Base-by-base conservation (phyloP, 1,284 basidiomycete species). In the Agaricales sp. region DNA sequence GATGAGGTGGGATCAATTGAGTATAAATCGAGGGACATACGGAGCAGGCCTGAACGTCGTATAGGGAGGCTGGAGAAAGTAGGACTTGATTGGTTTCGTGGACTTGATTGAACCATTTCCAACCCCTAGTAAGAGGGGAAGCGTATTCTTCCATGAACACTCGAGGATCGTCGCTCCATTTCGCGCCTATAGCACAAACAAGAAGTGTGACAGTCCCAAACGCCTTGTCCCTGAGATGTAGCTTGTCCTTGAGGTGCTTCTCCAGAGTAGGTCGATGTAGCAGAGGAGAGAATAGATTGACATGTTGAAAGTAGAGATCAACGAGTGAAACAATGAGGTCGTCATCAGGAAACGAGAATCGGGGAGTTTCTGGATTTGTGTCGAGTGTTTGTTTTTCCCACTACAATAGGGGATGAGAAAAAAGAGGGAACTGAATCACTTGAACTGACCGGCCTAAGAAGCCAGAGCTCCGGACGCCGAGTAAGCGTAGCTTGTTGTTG, bases 191-290 rank as follows among this genome's bases (percentile, higher is more conserved):
- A 14, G 75, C 74, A 52, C 73, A 74, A 0, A 77, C 60, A 50
- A 71, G 59, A 21, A 76, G 55, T 50, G 70, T 68, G 3, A 75
- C 66, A 45, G 64, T 63, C 12, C 66, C 67, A 56, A 77, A 77
- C 2, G 64, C 60, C 19, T 54, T 50, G 50, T 73, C 67, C 2
- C 58, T 63, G 19, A 62, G 57, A 54, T 72, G 67, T 30, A 70
- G 55, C 1, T 64, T 63, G 8, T 62, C 61, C n/a, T 58, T 55
- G 37, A 71, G 64, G 37, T 69, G 61, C 12, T 59, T 54, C 26
- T 69, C 61, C 54, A 77, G 75, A 14, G 70, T 63, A 24, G 63
- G 60, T 1, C 65, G 62, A 54, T 76, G 74, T 13, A 78, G 57
- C 3, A 77, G 56, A 4, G 71, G 70, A 22, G 67, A 60, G 49